Evolutionary conservation across 1,284 basidiomycete species (phyloP), one percentile per base, ranked within the genome.

Genomic region (Cronartium ribicola): DNA sequence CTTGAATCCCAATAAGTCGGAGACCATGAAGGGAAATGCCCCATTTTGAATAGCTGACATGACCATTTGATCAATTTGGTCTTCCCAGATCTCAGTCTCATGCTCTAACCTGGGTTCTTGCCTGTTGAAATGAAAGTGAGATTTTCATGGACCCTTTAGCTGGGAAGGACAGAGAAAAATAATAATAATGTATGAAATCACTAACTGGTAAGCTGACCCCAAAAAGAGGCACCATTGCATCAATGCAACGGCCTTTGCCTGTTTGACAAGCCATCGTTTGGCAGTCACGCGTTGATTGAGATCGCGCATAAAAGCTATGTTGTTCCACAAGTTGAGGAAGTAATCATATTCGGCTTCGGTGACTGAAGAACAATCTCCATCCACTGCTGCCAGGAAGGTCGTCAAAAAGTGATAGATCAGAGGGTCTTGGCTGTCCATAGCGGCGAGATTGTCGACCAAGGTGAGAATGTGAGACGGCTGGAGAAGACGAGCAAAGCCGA

Each of bases 21-120:
- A 76, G 0, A 83, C 81, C 14, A 95, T 86, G 79, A 89, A 94
- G 0, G 86, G 85, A 81, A 98, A 92, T 2, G 89, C 88, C 77
- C 91, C 91, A 4, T 88, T 89, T 78, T 90, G 22, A 43, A 64
- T 70, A 22, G 69, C 65, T 51, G 64, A 60, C 85, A 88, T 89
- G 22, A 93, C 86, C 76, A 91, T 88, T 3, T 86, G 86, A 80
- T 94, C 92, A 55, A 94, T 85, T 69, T 89, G 87, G 68, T 90
- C 88, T 1, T 89, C 88, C 75, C 86, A 87, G 81, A 92, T 84
- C 76, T 85, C 86, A 80, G 88, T 89, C 79, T 80, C 69, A 75
- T 77, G 62, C 10, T 74, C 75, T 20, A 94, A 82, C 6, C 84
- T 83, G 0, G 87, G 88, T 87, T 36, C 91, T 84, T 4, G 87